Percentiles rank a stretch among this genome's conserved stretches.
Evolutionary conservation across 1,139 yeast genomes (phyloP).

Genomic region (Kodamaea alishanica): DNA sequence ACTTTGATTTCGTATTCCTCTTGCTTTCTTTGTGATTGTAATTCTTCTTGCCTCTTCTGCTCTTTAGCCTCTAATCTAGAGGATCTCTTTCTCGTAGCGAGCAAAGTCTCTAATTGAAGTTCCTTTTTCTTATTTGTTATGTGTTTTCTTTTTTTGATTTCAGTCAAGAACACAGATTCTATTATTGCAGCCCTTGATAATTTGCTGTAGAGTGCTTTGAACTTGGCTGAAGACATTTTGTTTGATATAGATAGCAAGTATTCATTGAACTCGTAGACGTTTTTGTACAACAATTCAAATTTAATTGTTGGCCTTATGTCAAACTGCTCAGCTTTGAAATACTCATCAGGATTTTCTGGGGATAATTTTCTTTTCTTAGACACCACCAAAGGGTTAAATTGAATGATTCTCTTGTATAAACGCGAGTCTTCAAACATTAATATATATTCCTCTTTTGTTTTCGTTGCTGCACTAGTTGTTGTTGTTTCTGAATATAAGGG

Average conservation of each 20-base stretch:
- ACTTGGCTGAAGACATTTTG: constrained; percentile 16
- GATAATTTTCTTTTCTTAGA: constrained; percentile 40
- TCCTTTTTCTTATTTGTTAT: constrained; percentile 45
- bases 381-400: constrained; percentile 30
- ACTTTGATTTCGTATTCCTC: constrained; percentile 29
- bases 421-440: constrained; percentile 44
- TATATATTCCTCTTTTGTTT: constrained; percentile 31
- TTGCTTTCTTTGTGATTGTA: constrained; percentile 25
- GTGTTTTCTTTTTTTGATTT: constrained; percentile 36
- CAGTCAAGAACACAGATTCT: constrained; percentile 23
- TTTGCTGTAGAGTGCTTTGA: constrained; percentile 20
- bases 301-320: constrained; percentile 23
- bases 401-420: constrained; percentile 37
- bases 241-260: constrained; percentile 14
- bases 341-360: constrained; percentile 33
- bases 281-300: constrained; percentile 32
- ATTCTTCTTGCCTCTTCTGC: constrained; percentile 40
- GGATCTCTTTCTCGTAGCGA: constrained; percentile 37
- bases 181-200: constrained; percentile 20
- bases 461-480: constrained; percentile 9
- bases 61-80: constrained; percentile 43
- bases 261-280: constrained; percentile 31
- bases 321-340: constrained; percentile 26
- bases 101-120: constrained; percentile 43
- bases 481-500: constrained; percentile 18